Percentiles rank a stretch among this genome's conserved stretches.
Evolutionary conservation across 2,329 filamentous ascomycete genomes (phyloP).

Genomic region (Calonectria ilicicola): DNA sequence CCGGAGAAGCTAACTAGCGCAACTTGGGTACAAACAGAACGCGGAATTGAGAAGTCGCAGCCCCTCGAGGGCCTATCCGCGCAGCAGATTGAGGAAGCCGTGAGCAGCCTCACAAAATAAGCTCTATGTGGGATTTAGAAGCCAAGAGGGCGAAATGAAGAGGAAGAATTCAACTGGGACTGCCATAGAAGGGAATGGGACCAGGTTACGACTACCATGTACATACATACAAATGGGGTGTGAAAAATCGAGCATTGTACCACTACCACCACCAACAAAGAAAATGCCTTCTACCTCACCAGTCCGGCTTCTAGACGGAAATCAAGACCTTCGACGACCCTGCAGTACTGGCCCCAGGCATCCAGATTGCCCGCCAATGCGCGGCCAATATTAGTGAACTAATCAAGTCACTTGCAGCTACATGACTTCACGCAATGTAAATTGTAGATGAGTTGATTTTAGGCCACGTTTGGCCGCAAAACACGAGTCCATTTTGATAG

Average conservation of each 20-base stretch:
- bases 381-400: not conserved
- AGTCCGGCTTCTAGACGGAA: not conserved
- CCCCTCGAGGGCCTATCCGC: constrained; percentile 70
- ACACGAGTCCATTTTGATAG: not conserved
- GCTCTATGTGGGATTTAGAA: not conserved
- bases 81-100: constrained; percentile 71
- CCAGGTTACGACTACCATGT: constrained; percentile 35
- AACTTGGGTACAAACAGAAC: constrained; percentile 52
- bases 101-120: constrained; percentile 61
- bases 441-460: no score
- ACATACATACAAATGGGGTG: constrained; percentile 43
- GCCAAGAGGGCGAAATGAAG: not conserved
- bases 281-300: not conserved
- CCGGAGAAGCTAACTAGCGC: constrained; percentile 32
- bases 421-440: not conserved
- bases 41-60: constrained; percentile 68
- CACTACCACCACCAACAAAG: constrained; percentile 33
- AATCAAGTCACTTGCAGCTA: not conserved
- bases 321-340: no score
- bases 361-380: not conserved
- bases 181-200: constrained; percentile 8
- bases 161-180: not conserved
- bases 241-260: constrained; percentile 40
- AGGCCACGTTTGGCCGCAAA: not conserved
- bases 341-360: not conserved